Evolutionary conservation across 2,329 filamentous ascomycete genomes (phyloP).

Genomic region (Aspergillus flavus): DNA sequence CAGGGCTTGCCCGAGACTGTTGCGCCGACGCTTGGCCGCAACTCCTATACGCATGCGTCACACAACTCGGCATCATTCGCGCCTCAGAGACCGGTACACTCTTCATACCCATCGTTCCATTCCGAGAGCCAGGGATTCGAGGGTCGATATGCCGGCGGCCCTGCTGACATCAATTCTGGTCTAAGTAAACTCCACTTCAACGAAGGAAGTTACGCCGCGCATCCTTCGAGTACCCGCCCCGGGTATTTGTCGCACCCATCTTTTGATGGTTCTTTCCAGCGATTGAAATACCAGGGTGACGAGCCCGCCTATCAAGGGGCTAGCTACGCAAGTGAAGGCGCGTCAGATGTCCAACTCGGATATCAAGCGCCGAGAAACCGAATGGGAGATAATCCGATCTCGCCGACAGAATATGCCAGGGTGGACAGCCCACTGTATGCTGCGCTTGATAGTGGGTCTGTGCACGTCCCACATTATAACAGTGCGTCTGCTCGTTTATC

Average conservation of each 20-base stretch:
- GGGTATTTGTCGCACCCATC: conserved; percentile 38
- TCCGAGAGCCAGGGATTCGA: conserved; percentile 41
- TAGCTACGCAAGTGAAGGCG: conserved; percentile 30
- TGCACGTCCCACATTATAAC: conserved; percentile 41
- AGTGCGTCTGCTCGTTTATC: conserved; percentile 47
- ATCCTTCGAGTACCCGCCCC: conserved; percentile 30
- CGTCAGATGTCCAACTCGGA: conserved; percentile 35
- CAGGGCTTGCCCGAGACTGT: conserved; percentile 33
- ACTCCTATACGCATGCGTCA: conserved; percentile 35
- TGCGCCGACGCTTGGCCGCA: conserved; percentile 27
- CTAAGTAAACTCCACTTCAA: conserved; percentile 41
- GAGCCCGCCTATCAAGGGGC: conserved; percentile 32
- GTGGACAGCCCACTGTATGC: conserved; percentile 51
- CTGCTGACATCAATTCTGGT: conserved; percentile 34
- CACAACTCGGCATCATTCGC: conserved; percentile 39
- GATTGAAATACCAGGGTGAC: conserved; percentile 45
- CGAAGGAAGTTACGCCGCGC: conserved; percentile 38
- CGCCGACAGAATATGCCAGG: conserved; percentile 51
- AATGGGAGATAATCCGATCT: conserved; percentile 47
- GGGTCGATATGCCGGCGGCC: conserved; percentile 29
- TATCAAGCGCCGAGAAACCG: conserved; percentile 44
- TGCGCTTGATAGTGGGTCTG: conserved; percentile 47
- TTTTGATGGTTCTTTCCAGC: conserved; percentile 50
- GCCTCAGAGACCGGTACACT: conserved; percentile 38
- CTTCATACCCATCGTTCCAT: conserved; percentile 42